Base-by-base conservation (phyloP, 495 filamentous ascomycete genomes). In the Astrocystis sublimbata region DNA sequence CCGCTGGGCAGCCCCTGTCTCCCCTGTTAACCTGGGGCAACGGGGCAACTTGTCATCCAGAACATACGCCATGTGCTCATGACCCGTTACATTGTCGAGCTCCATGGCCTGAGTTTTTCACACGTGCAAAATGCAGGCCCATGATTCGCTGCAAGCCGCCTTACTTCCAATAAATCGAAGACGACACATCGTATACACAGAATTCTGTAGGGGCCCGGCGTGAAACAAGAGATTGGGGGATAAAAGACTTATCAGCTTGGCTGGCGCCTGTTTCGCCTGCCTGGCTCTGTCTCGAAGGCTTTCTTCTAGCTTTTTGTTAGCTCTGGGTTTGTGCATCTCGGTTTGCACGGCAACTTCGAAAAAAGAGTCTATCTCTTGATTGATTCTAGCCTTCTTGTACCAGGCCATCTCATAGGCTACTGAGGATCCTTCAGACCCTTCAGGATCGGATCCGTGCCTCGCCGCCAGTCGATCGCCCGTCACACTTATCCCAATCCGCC, bases 121-220 rank as follows among this genome's bases (percentile, higher is more conserved):
- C 69, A 72, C 69, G 69, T 72, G 69, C 65, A 63, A 35, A 53
- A 69, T 67, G 58, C 38, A 4, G 56, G 58, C 52, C 24, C 64
- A 53, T 69, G 69, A 72, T 72, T 72, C 69, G 69, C 41, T 49
- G 12, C 52, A 6, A 38, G 33, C 15, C 40, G 24, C 28, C 17
- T 40, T n/a, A 31, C 38, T 23, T 23, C 17, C 13, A 2, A 12
- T 10, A 28, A 30, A 23, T 19, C 8, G 35, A 33, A 23, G 36
- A 40, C 23, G 54, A 38, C 47, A 49, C 56, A 17, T 23, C 12
- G 15, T 40, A 1, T 30, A 19, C 12, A 23, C 45, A 24, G 19
- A 35, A 30, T 24, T 23, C 15, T 42, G 15, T 23, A 26, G 10
- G 30, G 51, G 17, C 21, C 24, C 19, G 12, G 46, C 24, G 40